Evolutionary conservation across 257 asterid genomes (phyloP).

Genomic region (Fraxinus americana): DNA sequence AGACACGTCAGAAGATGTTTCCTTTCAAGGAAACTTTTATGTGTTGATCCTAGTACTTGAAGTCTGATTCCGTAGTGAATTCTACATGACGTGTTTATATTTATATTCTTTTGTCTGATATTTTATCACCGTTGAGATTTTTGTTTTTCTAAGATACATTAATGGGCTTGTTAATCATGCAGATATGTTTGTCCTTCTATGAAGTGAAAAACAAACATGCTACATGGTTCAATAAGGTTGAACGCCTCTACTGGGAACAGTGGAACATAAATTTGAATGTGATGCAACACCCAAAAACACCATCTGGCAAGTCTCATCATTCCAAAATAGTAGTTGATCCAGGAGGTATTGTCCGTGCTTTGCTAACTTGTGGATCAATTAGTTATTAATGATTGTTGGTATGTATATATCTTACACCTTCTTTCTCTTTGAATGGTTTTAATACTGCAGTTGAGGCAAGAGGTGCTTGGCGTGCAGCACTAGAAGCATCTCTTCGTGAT

Average conservation of each 20-base stretch:
- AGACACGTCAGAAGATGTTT: neutral
- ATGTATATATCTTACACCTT: neutral
- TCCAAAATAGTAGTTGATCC: constrained; percentile 72
- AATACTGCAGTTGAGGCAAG: constrained; percentile 67
- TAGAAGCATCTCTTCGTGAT: constrained; percentile 81
- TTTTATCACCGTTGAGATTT: neutral
- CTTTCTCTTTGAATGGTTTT: constrained; percentile 20
- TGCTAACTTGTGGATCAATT: neutral
- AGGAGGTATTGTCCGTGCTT: constrained; percentile 58
- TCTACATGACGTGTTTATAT: constrained; percentile 2
- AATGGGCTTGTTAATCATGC: constrained; percentile 32
- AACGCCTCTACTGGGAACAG: constrained; percentile 89
- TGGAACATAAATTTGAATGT: constrained; percentile 88
- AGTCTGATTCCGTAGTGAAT: neutral
- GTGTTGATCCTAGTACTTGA: neutral
- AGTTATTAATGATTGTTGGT: constrained; percentile 4
- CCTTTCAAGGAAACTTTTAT: neutral
- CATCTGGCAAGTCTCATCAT: constrained; percentile 64
- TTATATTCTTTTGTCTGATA: neutral
- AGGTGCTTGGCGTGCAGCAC: constrained; percentile 68
- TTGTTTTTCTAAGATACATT: constrained; percentile 17
- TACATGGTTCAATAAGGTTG: constrained; percentile 93
- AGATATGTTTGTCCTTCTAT: constrained; percentile 86
- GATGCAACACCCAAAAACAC: constrained; percentile 68
- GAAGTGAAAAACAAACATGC: constrained; percentile 90